Percentiles rank a stretch among this genome's conserved stretches.
Evolutionary conservation across 306 rosid genomes (phyloP).

Genomic region (Quercus glauca): DNA sequence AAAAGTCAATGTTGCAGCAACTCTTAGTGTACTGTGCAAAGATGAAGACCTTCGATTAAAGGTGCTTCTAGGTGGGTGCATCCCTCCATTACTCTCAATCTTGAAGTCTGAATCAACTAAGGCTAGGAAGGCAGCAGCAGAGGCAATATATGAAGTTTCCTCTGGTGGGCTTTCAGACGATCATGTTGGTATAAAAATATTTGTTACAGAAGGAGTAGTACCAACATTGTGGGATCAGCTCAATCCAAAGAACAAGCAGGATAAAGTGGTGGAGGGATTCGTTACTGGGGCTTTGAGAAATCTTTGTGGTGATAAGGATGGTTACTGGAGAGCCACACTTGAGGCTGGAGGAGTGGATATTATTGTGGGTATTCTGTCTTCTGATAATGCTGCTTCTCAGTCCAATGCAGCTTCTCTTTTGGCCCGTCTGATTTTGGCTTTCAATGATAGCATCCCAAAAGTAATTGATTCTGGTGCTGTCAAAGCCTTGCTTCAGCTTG

Average conservation of each 20-base stretch:
- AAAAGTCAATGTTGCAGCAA: slow-evolving; percentile 84
- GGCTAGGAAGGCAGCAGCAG: slow-evolving; percentile 92
- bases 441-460: slow-evolving; percentile 89
- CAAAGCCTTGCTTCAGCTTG: slow-evolving; percentile 73
- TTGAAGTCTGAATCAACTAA: slow-evolving; percentile 73
- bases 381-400: slow-evolving; percentile 84
- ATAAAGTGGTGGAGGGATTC: slow-evolving; percentile 93
- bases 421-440: slow-evolving; percentile 90
- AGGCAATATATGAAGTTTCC: slow-evolving; percentile 95
- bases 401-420: slow-evolving; percentile 95
- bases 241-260: slow-evolving; percentile 65
- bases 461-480: slow-evolving; percentile 93
- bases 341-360: slow-evolving; percentile 98
- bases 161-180: slow-evolving; percentile 84
- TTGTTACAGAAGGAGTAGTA: slow-evolving; percentile 95
- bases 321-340: slow-evolving; percentile 88
- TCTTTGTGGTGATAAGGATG: slow-evolving; percentile 93
- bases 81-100: slow-evolving; percentile 88
- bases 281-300: slow-evolving; percentile 93
- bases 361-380: slow-evolving; percentile 79
- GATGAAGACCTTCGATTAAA: slow-evolving; percentile 87
- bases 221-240: slow-evolving; percentile 92
- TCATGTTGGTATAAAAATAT: slow-evolving; percentile 89
- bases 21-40: slow-evolving; percentile 79
- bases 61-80: slow-evolving; percentile 98